These are phyloP conservation scores for Amanita pallidorosea DNA, from an alignment of 768 basidiomycete genomes.

Conservation along the genomic window DNA sequence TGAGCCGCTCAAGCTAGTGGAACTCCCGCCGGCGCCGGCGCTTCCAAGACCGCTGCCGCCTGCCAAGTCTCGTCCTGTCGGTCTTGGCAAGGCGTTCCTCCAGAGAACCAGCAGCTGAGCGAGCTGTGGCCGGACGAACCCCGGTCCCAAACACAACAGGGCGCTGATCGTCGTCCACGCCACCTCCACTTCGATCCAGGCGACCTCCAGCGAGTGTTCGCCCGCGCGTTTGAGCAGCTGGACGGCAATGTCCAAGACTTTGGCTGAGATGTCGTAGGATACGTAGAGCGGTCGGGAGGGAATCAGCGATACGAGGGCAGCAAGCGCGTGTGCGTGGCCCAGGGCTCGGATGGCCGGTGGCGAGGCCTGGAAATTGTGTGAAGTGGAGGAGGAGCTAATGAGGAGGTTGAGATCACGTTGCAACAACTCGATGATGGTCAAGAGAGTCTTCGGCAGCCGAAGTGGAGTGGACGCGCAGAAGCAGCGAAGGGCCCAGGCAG, in stretches of 20 bases:
- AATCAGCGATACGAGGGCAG: constrained; percentile 77
- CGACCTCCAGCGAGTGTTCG: constrained; percentile 80
- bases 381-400: constrained; percentile 50
- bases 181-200: constrained; percentile 79
- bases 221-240: constrained; percentile 84
- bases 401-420: constrained; percentile 74
- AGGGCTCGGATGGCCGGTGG: constrained; percentile 38
- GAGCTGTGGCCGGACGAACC: constrained; percentile 88
- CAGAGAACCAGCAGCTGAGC: constrained; percentile 92
- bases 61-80: constrained; percentile 68
- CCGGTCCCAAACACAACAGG: constrained; percentile 85
- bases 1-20: background rate
- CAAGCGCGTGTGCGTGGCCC: constrained; percentile 86
- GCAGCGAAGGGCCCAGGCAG: constrained; percentile 80
- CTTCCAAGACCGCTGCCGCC: constrained; percentile 4
- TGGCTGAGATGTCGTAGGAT: constrained; percentile 86
- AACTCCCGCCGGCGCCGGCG: background rate
- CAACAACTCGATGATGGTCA: constrained; percentile 68
- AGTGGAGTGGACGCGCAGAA: constrained; percentile 89
- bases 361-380: background rate
- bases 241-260: constrained; percentile 85
- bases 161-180: constrained; percentile 91
- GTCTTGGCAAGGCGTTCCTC: constrained; percentile 95
- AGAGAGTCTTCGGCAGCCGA: constrained; percentile 70
- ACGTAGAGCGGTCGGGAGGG: constrained; percentile 87